Evolutionary conservation across 768 basidiomycete genomes (phyloP), one percentile per base, ranked within the genome.

Genomic region (Dendrothele bispora): DNA sequence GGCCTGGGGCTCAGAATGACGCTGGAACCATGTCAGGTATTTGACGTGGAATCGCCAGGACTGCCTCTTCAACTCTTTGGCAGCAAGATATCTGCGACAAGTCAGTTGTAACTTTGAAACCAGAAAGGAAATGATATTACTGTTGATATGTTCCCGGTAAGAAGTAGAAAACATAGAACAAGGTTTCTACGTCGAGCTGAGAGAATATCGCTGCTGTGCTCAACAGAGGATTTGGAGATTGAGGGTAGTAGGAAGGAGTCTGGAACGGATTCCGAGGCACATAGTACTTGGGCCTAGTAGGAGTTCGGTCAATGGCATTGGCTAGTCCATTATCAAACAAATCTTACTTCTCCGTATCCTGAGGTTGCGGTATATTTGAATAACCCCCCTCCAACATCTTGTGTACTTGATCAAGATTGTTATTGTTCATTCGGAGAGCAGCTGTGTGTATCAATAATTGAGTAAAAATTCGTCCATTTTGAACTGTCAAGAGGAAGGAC

Each of bases 41-140:
- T 98, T 98, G 52, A 98, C 91, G 67, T 99, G 97, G 77, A 98
- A 99, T 40, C 97, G 84, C 97, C 97, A 99, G 32, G 92, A 94
- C 64, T 98, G 95, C 41, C 89, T 80, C 73, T 98, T 98, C 54
- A 99, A 75, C 68, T 99, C 97, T 62, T 91, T 92, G 5, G 97
- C 97, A 2, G 97, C 95, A 41, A 98, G 83, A 67, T 86, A 95
- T 69, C 93, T 95, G 49, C 37, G 24, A 54, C 55, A 29, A 24
- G 46, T 22, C 14, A 43, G 34, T 29, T 41, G n/a, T n/a, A 28
- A 36, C 24, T 25, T 25, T 48, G 40, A 37, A 7, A 11, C 14
- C 10, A 21, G 21, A 18, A 4, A 53, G 12, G 7, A 21, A 38
- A 34, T 30, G 50, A 36, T 32, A 27, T 59, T 62, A 95, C 92